These are phyloP conservation scores for Trichoderma semiorbis DNA, from an alignment of 2,329 filamentous ascomycete genomes.

Conservation along the genomic window DNA sequence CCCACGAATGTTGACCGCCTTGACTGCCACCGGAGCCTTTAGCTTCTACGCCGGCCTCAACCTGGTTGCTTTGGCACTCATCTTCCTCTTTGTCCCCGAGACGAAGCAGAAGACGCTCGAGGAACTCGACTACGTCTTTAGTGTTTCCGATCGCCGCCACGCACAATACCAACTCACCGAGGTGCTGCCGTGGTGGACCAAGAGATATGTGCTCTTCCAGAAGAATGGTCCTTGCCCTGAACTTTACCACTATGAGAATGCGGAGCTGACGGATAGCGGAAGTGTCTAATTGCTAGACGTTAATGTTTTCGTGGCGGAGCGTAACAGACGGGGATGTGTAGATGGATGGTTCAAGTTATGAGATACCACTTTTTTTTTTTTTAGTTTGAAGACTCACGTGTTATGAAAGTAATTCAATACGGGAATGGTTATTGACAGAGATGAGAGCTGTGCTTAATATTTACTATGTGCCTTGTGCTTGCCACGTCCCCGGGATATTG, in stretches of 20 bases:
- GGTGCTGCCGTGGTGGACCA: slow-evolving; percentile 18
- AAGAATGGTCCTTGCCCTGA: slow-evolving; percentile 14
- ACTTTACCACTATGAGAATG: slow-evolving; percentile 14
- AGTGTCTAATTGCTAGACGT: neutral
- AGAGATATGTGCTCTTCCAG: slow-evolving; percentile 12
- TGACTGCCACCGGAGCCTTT: slow-evolving; percentile 32
- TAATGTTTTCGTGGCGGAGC: neutral
- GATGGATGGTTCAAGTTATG: neutral
- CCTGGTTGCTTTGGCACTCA: slow-evolving; percentile 41
- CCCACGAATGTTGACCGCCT: slow-evolving; percentile 38
- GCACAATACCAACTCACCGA: slow-evolving; percentile 13
- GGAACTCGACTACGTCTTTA: slow-evolving; percentile 31
- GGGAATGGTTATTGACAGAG: neutral
- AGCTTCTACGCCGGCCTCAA: slow-evolving; percentile 47
- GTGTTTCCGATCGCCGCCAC: slow-evolving; percentile 12
- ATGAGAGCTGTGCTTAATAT: neutral
- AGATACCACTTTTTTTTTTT: slow-evolving; percentile 13
- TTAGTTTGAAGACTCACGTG: neutral
- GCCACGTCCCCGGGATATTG: neutral
- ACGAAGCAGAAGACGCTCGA: slow-evolving; percentile 48
- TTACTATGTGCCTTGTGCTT: neutral
- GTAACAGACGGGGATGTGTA: neutral
- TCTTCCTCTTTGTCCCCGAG: slow-evolving; percentile 47
- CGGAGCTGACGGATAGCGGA: neutral
- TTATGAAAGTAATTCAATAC: neutral